Evolutionary conservation across 2,329 filamentous ascomycete species (phyloP).

Genomic region (Ceratocystis huliohia): DNA sequence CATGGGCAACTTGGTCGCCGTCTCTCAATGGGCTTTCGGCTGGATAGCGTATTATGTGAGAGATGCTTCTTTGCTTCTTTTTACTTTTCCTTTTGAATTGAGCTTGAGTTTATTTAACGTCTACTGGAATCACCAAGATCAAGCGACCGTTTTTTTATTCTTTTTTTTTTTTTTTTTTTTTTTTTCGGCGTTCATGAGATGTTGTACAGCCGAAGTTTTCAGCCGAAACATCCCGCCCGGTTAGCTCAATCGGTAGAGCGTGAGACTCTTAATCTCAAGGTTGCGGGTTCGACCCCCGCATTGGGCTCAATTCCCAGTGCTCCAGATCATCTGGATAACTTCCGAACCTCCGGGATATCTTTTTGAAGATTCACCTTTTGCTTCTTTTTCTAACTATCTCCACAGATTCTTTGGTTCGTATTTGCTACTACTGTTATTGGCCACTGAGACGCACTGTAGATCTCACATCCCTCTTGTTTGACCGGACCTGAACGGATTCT

Average conservation of each 20-base stretch:
- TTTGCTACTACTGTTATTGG: no score
- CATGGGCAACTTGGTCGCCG: no score
- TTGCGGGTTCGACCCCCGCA: conserved; percentile 33
- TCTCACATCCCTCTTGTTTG: no score
- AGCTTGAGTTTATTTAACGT: no score
- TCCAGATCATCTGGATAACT: conserved; percentile 19
- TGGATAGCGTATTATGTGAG: no score
- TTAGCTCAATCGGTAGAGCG: conserved; percentile 62
- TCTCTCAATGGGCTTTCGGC: no score
- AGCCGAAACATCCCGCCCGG: conserved; percentile 31
- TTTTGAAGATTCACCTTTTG: background rate
- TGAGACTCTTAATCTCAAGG: conserved; percentile 51
- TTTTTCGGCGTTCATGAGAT: background rate
- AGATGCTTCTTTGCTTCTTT: background rate
- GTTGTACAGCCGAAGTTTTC: background rate
- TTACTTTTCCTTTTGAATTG: background rate
- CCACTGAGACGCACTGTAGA: no score
- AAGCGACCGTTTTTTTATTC: background rate
- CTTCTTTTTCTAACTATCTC: background rate
- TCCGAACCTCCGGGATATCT: conserved; percentile 6
- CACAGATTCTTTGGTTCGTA: no score
- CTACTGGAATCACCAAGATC: no score
- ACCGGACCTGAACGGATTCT: no score
- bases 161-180: background rate
- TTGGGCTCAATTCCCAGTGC: conserved; percentile 23